Conservation (phyloP, 1,139 yeast species). For the Nadsonia starkeyi-henricii region DNA sequence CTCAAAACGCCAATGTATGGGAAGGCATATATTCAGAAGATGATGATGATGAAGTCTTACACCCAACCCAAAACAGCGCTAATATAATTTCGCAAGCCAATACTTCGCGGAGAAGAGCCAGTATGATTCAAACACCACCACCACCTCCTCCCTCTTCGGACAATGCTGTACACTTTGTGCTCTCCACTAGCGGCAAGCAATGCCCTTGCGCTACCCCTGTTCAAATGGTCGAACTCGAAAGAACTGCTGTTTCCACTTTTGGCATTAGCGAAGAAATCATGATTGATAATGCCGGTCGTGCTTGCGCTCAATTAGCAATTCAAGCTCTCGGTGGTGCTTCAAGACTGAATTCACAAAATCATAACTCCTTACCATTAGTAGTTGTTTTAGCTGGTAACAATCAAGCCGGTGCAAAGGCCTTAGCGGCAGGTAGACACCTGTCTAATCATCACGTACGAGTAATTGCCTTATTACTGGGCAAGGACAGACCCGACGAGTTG, state of each 20-base stretch:
- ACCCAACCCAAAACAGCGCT: neutral
- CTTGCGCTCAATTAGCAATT: slow-evolving; percentile 46
- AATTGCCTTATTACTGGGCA: slow-evolving; percentile 26
- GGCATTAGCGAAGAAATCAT: slow-evolving; percentile 36
- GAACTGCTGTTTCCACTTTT: slow-evolving; percentile 38
- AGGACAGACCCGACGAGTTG: neutral
- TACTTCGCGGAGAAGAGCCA: slow-evolving; percentile 1
- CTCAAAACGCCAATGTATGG: slow-evolving; percentile 18
- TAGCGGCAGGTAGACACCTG: slow-evolving; percentile 70
- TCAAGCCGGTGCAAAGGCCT: slow-evolving; percentile 60
- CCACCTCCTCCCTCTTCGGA: slow-evolving; percentile 21
- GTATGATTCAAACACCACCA: neutral
- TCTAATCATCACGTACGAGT: slow-evolving; percentile 63
- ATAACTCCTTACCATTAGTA: slow-evolving; percentile 68
- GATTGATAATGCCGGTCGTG: slow-evolving; percentile 62
- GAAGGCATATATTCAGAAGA: slow-evolving; percentile 15
- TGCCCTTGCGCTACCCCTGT: slow-evolving; percentile 63
- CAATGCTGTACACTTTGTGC: slow-evolving; percentile 1
- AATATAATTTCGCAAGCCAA: neutral
- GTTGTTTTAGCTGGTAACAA: slow-evolving; percentile 60
- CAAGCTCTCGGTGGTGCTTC: slow-evolving; percentile 56
- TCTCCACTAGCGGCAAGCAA: slow-evolving; percentile 10
- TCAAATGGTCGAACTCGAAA: slow-evolving; percentile 68
- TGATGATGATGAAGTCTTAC: slow-evolving; percentile 2
- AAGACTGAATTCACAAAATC: slow-evolving; percentile 45